Conservation (phyloP, 352 stramenopile genomes). For the Phytophthora macrochlamydospora region DNA sequence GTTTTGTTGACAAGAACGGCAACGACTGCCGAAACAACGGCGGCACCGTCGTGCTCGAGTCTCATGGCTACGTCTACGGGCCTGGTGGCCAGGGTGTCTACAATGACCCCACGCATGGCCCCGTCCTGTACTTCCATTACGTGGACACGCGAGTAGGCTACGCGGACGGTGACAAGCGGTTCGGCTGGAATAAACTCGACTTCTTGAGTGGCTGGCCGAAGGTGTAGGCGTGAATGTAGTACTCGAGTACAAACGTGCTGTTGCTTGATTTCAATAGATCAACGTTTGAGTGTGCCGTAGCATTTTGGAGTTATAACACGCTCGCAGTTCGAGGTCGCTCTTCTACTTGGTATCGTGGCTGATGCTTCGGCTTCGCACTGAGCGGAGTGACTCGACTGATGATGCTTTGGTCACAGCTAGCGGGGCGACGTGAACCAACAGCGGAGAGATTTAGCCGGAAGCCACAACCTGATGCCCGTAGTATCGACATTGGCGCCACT, state of each 20-base stretch:
- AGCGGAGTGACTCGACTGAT: constrained; percentile 8
- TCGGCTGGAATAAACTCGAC: constrained; percentile 59
- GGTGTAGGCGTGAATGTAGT: constrained; percentile 15
- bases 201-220: constrained; percentile 55
- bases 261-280: not conserved
- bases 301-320: constrained; percentile 15
- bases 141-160: constrained; percentile 55
- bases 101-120: constrained; percentile 45
- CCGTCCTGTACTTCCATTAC: constrained; percentile 64
- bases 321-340: constrained; percentile 26
- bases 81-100: constrained; percentile 55
- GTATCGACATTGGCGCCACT: constrained; percentile 43
- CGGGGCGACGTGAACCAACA: constrained; percentile 20
- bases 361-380: constrained; percentile 20
- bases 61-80: constrained; percentile 47
- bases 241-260: no score
- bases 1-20: constrained; percentile 46
- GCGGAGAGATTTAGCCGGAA: constrained; percentile 27
- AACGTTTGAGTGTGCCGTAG: not conserved
- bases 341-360: constrained; percentile 10
- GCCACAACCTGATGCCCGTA: constrained; percentile 22
- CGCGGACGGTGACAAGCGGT: constrained; percentile 50
- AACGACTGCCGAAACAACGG: constrained; percentile 42
- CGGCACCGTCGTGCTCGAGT: constrained; percentile 50
- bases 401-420: constrained; percentile 40